Percentiles rank a stretch among this genome's conserved stretches.
phyloP scores from a whole-genome alignment of 257 asterid genomes.

The Eucommia ulmoides region DNA sequence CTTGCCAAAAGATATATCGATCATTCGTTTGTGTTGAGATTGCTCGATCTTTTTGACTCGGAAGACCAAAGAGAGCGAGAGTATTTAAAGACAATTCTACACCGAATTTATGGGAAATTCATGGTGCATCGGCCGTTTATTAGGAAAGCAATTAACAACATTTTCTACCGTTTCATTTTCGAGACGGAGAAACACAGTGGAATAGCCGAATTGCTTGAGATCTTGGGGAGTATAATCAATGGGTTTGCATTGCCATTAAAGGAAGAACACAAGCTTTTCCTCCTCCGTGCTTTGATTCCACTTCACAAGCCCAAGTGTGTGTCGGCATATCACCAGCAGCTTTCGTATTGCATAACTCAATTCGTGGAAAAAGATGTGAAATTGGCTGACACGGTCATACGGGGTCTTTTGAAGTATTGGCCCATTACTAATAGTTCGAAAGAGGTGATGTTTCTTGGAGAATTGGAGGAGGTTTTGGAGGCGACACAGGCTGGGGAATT shows the following conservation, averaged over 20 bases:
- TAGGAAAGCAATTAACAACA: conserved; percentile 48
- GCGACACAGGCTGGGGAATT: conserved; percentile 28
- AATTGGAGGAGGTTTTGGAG: conserved; percentile 34
- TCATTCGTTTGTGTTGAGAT: conserved; percentile 48
- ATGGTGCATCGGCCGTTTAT: conserved; percentile 58
- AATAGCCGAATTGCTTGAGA: conserved; percentile 30
- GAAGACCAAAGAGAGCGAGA: conserved; percentile 59
- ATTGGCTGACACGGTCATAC: conserved; percentile 24
- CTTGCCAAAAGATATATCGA: conserved; percentile 49
- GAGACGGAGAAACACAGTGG: conserved; percentile 46
- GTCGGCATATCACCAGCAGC: conserved; percentile 26
- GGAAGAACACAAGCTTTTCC: no score
- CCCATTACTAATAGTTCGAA: conserved; percentile 30
- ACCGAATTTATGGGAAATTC: no score
- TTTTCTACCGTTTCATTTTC: no score
- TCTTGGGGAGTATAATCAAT: conserved; percentile 33
- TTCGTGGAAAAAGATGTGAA: conserved; percentile 29
- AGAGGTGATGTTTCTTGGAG: conserved; percentile 35
- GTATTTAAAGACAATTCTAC: conserved; percentile 44
- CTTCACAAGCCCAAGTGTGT: conserved; percentile 33
- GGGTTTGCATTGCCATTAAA: no score
- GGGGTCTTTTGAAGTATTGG: conserved; percentile 36
- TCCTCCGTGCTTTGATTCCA: conserved; percentile 25
- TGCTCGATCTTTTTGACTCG: conserved; percentile 49
- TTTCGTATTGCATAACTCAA: conserved; percentile 25